Percentiles rank a stretch among this genome's conserved stretches.
Conservation (phyloP, 2,329 filamentous ascomycete species). For the Pyricularia grisea region DNA sequence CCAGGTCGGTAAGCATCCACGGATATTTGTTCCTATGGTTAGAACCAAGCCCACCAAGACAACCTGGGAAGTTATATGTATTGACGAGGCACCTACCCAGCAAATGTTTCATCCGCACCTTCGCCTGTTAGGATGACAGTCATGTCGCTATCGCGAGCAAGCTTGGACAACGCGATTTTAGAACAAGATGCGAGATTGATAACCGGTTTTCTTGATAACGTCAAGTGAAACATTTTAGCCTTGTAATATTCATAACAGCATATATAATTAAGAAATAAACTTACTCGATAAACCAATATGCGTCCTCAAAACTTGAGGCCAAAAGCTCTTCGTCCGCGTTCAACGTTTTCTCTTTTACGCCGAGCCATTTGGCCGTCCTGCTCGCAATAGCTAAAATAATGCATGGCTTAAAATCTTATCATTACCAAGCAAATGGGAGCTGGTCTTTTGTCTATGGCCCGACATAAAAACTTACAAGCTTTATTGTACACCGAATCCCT, state of each 20-base stretch:
- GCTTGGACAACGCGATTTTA: conserved; percentile 37
- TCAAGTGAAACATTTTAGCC: neutral
- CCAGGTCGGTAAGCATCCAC: neutral
- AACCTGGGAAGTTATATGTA: too few species aligned
- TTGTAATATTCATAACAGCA: neutral
- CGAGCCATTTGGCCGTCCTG: conserved; percentile 22
- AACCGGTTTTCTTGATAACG: conserved; percentile 20
- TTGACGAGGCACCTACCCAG: conserved; percentile 33
- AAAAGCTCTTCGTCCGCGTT: conserved; percentile 18
- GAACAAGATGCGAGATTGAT: conserved; percentile 38
- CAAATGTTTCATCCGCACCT: conserved; percentile 44
- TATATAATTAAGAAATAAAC: neutral
- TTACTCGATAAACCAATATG: conserved; percentile 5
- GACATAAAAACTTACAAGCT: conserved; percentile 15
- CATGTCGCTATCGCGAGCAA: conserved; percentile 33
- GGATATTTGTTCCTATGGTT: neutral
- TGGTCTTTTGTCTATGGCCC: too few species aligned
- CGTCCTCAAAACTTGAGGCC: conserved; percentile 19
- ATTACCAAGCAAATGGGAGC: too few species aligned
- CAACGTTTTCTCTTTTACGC: conserved; percentile 18
- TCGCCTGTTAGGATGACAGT: conserved; percentile 46
- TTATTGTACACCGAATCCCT: conserved; percentile 39
- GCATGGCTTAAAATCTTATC: too few species aligned
- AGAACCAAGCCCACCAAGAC: too few species aligned
- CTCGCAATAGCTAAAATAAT: conserved; percentile 15